phyloP scores from a whole-genome alignment of 768 basidiomycete genomes.

The Hygrophorus russula region DNA sequence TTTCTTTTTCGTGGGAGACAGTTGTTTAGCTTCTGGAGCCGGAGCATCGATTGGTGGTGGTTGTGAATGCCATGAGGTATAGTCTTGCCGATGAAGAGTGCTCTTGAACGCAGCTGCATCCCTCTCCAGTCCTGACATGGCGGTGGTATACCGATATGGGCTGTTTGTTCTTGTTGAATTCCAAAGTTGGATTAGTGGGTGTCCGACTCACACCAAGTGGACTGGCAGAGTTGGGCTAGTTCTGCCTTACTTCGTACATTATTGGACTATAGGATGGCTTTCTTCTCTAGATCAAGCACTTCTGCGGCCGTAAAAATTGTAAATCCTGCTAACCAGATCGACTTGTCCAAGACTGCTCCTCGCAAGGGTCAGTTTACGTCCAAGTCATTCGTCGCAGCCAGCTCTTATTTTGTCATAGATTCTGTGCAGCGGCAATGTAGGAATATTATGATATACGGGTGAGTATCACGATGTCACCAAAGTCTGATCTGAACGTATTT shows the following conservation, averaged over 20 bases:
- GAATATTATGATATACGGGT: conserved; percentile 91
- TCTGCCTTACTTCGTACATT: no score
- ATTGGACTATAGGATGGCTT: conserved; percentile 37
- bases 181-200: no score
- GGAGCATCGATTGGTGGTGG: conserved; percentile 26
- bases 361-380: conserved; percentile 46
- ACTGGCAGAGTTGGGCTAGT: no score
- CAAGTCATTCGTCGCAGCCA: conserved; percentile 2
- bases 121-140: conserved; percentile 59
- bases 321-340: conserved; percentile 38
- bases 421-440: conserved; percentile 72
- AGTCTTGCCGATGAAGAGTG: conserved; percentile 53
- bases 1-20: conserved; percentile 39
- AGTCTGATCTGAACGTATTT: conserved; percentile 1
- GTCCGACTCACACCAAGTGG: no score
- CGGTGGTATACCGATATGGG: neutral
- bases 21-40: conserved; percentile 15
- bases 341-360: conserved; percentile 26
- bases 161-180: no score
- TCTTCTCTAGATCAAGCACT: conserved; percentile 56
- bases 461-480: conserved; percentile 9
- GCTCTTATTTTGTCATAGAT: conserved; percentile 27
- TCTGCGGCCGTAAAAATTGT: conserved; percentile 65
- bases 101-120: conserved; percentile 65
- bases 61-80: conserved; percentile 67